Evolutionary conservation across 306 rosid genomes (phyloP), one percentile per base, ranked within the genome.

Genomic region (Boehmeria nivea): DNA sequence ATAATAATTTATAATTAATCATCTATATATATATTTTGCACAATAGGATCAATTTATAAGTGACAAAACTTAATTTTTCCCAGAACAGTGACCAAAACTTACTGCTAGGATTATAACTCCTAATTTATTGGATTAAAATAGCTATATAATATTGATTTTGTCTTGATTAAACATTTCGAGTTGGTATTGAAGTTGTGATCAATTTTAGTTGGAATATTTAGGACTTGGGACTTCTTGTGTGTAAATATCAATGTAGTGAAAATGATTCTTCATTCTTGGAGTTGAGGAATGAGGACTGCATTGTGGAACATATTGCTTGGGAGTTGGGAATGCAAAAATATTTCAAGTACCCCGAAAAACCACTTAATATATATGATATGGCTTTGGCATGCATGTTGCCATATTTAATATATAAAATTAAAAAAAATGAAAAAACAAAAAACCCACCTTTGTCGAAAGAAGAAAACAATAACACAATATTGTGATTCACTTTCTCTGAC

Each of bases 201-300:
- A 31, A 4, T 10, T 31, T 31, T 31, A 31, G 26, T 27, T 13
- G 52, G 64, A 59, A 59, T 59, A 17, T 59, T 59, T 59, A n/a
- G 64, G 64, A 45, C 27, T 59, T 59, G 64, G 64, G 42, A 16
- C 25, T 20, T 10, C 6, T 26, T 43, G 18, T 27, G 38, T 58
- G 37, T 26, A 25, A 43, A 5, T 19, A 57, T 59, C 42, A 20
- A 59, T 59, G 42, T 17, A 25, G 36, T 57, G 63, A 57, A 57
- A 57, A 39, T 57, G 63, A 57, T 57, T 57, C 63, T 57, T 57
- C 63, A 42, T 43, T 57, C 53, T 26, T 31, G 64, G 53, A 43
- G 64, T 59, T 59, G 64, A 28, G 36, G 53, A 59, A 59, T 9
- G 15, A 15, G 49, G 50, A 18, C 1, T 51, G 20, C 62, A 57